A percentile compares a stretch with the other conserved stretches of the same genome.
Evolutionary conservation across 108 stramenopile species (phyloP).

Genomic region (Cyclotella cryptica): DNA sequence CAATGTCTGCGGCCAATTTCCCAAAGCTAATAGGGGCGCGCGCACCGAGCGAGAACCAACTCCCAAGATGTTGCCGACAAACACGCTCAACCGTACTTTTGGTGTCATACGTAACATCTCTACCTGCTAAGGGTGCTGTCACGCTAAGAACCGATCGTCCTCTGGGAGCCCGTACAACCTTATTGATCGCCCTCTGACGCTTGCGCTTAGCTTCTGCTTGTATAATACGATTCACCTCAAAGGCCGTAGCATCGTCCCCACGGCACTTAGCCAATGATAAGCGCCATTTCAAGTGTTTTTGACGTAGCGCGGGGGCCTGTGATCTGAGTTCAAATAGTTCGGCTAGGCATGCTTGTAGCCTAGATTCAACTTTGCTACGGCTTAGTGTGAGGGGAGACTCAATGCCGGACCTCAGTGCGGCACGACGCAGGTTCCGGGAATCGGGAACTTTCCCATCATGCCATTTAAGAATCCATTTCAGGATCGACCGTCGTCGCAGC

Average conservation of each 20-base stretch:
- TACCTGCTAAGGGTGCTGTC: neutral
- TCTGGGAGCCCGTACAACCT: neutral
- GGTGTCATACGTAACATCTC: too few relatives aligned
- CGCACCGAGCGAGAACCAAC: too few relatives aligned
- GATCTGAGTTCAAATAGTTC: too few relatives aligned
- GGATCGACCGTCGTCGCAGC: too few relatives aligned
- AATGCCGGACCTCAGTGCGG: neutral
- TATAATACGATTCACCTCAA: too few relatives aligned
- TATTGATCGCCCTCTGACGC: too few relatives aligned
- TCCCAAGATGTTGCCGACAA: neutral
- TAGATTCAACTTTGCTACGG: neutral
- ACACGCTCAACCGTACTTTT: too few relatives aligned
- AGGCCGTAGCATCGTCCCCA: neutral
- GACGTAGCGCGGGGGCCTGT: neutral
- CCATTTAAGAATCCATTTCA: too few relatives aligned
- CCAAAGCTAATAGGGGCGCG: neutral
- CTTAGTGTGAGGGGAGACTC: neutral
- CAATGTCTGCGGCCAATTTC: neutral
- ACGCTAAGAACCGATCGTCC: neutral
- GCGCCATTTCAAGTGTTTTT: neutral
- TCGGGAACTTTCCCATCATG: too few relatives aligned
- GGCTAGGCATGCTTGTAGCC: neutral
- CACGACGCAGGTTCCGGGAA: too few relatives aligned
- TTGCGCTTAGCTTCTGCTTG: neutral
- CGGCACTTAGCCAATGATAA: neutral